Evolutionary conservation across 1,284 basidiomycete species (phyloP), one percentile per base, ranked within the genome.

Genomic region (Malassezia sympodialis): DNA sequence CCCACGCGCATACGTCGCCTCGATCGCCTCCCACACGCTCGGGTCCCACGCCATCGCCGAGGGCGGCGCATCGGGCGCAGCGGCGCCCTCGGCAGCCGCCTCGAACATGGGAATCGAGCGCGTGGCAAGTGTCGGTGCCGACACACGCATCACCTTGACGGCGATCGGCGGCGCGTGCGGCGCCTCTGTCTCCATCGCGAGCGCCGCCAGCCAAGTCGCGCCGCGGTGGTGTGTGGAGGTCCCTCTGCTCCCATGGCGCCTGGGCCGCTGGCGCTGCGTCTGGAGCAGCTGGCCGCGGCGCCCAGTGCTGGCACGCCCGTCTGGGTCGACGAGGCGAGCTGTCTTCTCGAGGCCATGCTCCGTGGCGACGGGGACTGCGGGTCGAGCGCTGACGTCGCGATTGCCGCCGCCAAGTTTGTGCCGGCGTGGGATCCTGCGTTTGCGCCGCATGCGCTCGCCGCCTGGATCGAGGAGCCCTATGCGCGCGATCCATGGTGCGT

Each of bases 81-180:
- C 8, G 1, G 14, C 41, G n/a, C 35, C 24, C 21, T 50, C 41
- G 6, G 2, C 14, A 3, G 6, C 15, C 14, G 42, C 39, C 49
- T 56, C 53, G 8, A 56, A 51, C 27, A 46, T 8, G 5, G 53
- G 53, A 7, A 51, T 47, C 4, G 24, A 19, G 8, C 30, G 49
- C 17, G 41, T 11, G 6, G 42, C 53, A n/a, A 56, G 30, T 14
- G 23, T 26, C n/a, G 53, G 48, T 15, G 48, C 43, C 19, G 53
- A 44, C 23, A 56, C 37, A 17, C 53, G 53, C 53, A 56, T 56
- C 32, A 56, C 53, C 49, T 46, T 44, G 17, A 56, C 53, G 23
- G 40, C 23, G 19, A 56, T 30, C 40, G 53, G 53, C 53, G 48
- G 48, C 30, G 26, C 21, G 34, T 39, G 26, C 34, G 23, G 31